Evolutionary conservation across 352 stramenopile genomes (phyloP), one percentile per base, ranked within the genome.

Genomic region (Globisporangium iwayamae): DNA sequence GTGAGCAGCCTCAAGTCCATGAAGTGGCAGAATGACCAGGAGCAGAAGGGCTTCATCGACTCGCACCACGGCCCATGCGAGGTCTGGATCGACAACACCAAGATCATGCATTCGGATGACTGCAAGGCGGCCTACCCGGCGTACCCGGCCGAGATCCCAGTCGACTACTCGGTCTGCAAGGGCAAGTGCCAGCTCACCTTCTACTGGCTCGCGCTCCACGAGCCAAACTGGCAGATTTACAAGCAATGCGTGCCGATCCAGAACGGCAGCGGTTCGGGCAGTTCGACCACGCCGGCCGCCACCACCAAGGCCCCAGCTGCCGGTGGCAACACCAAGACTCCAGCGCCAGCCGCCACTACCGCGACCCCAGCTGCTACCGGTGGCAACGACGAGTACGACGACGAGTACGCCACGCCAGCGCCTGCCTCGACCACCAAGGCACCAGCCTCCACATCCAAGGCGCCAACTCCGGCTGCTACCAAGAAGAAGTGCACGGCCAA

Each of bases 171-270:
- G 13, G 63, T 67, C 1, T 91, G 79, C 66, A 73, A 46, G 38
- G 73, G 74, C 39, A 75, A 81, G 30, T 86, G 80, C 39, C 69
- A 52, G 16, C 75, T 91, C 52, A 73, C 56, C 13, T 89, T 90
- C 66, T 87, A 83, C 76, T 87, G 80, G 80, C 22, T 87, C 51
- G 74, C 78, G 46, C 28, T 89, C 51, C 77, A 86, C 53, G 60
- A 76, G 47, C 54, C 71, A 14, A 73, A 78, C 28, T 89, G 79
- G 79, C 76, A 89, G 60, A 65, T 79, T 5, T 83, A 88, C 71
- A 81, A 78, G 63, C 64, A 87, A 36, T 85, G 74, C 52, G 72
- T 67, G 0, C 63, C 67, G 38, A 80, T 80, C 45, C 43, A 61
- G 46, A 76, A 76, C n/a, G 48, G 57, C 9, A 72, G 53, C 50